A percentile compares a stretch with the other conserved stretches of the same genome.
These are phyloP conservation scores for Scheffersomyces stambukii DNA, from an alignment of 1,139 yeast species.

Conservation along the genomic window DNA sequence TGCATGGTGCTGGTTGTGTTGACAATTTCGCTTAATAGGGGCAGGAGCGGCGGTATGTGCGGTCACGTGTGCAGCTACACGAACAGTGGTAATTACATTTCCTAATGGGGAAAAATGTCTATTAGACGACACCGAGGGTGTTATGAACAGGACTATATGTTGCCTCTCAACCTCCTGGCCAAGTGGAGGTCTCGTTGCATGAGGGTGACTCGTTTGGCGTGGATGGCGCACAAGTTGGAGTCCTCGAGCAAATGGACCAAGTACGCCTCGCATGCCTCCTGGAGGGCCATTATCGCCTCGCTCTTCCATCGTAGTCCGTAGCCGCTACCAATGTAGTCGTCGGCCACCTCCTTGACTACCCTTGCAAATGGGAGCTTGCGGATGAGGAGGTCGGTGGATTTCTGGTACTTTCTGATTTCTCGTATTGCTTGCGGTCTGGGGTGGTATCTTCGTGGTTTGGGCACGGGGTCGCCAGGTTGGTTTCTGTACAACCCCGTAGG, in stretches of 20 bases:
- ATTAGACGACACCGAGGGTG: too few species aligned
- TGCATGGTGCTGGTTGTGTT: slow-evolving; percentile 1
- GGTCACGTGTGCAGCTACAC: too few species aligned
- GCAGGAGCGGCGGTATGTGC: too few species aligned
- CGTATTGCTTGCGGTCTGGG: slow-evolving; percentile 76
- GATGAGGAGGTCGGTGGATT: slow-evolving; percentile 69
- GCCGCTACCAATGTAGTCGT: slow-evolving; percentile 55
- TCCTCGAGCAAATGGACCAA: slow-evolving; percentile 83
- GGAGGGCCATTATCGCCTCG: slow-evolving; percentile 81
- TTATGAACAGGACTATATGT: too few species aligned
- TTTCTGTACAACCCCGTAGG: slow-evolving; percentile 49
- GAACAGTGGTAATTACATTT: slow-evolving; percentile 1
- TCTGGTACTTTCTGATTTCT: slow-evolving; percentile 78
- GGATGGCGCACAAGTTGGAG: slow-evolving; percentile 85
- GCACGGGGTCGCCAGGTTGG: slow-evolving; percentile 41
- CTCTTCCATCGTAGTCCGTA: slow-evolving; percentile 83
- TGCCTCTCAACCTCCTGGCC: slow-evolving; percentile 84
- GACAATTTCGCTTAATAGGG: slow-evolving; percentile 1
- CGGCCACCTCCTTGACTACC: slow-evolving; percentile 76
- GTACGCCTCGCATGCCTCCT: slow-evolving; percentile 91
- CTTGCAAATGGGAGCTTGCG: slow-evolving; percentile 91
- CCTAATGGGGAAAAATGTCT: slow-evolving; percentile 5
- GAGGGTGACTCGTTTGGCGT: slow-evolving; percentile 89
- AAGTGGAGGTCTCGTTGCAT: slow-evolving; percentile 92
- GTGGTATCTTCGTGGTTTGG: slow-evolving; percentile 44